Conservation (phyloP, 768 basidiomycete species). For the Phanerodontia chrysosporium region DNA sequence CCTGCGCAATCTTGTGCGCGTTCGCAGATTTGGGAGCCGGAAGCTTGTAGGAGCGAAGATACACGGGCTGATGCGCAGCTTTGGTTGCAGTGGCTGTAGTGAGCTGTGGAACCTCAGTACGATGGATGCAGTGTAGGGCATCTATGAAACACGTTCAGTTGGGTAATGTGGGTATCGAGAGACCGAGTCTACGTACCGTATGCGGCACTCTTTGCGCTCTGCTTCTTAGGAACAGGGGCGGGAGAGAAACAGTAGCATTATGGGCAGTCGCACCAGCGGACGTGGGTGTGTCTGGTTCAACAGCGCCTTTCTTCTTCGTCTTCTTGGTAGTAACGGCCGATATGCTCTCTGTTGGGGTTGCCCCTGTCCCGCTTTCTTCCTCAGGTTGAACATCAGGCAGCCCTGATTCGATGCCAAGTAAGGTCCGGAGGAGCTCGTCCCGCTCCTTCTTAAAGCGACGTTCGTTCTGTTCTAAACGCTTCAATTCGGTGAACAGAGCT, state of each 20-base stretch:
- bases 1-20: constrained; percentile 70
- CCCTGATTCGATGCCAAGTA: constrained; percentile 86
- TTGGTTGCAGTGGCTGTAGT: constrained; percentile 55
- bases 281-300: constrained; percentile 31
- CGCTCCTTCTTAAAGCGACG: constrained; percentile 82
- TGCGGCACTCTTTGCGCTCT: constrained; percentile 51
- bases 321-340: constrained; percentile 39
- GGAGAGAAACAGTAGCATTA: constrained; percentile 29
- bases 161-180: background rate
- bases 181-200: constrained; percentile 42
- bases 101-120: constrained; percentile 52
- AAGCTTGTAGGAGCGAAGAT: constrained; percentile 84
- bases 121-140: constrained; percentile 66
- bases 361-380: constrained; percentile 53
- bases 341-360: background rate
- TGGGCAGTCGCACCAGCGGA: constrained; percentile 25
- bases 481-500: constrained; percentile 87
- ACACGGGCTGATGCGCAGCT: constrained; percentile 72
- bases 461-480: constrained; percentile 92
- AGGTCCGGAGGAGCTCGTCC: constrained; percentile 78
- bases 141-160: constrained; percentile 38
- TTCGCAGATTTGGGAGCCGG: constrained; percentile 72
- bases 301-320: constrained; percentile 47
- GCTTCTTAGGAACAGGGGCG: constrained; percentile 36
- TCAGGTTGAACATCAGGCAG: constrained; percentile 64